Evolutionary conservation across 352 stramenopile species (phyloP).

Genomic region (Blastocystis sp.): DNA sequence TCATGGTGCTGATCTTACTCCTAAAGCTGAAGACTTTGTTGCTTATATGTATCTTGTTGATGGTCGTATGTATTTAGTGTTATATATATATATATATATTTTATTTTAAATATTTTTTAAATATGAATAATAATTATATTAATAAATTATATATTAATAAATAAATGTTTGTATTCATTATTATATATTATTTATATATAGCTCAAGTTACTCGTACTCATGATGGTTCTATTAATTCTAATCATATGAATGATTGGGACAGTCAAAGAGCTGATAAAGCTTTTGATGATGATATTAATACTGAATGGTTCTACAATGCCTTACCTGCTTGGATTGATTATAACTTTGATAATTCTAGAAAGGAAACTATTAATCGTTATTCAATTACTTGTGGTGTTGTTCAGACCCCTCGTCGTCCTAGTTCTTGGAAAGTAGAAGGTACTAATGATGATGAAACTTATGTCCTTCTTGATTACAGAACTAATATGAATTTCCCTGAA

Average conservation of each 20-base stretch:
- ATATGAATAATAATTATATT: no score
- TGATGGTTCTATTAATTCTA: no score
- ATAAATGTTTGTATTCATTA: no score
- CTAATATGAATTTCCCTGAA: slow-evolving; percentile 5
- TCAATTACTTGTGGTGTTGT: slow-evolving; percentile 3
- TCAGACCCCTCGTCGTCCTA: background rate
- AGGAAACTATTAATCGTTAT: slow-evolving; percentile 29
- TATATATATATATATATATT: no score
- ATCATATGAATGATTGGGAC: background rate
- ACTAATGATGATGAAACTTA: slow-evolving; percentile 11
- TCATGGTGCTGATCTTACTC: no score
- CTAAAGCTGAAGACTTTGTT: no score
- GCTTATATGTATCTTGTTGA: no score
- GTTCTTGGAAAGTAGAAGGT: background rate
- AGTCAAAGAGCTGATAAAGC: slow-evolving; percentile 1
- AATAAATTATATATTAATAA: no score
- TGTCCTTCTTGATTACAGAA: background rate
- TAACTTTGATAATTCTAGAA: background rate
- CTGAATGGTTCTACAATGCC: background rate
- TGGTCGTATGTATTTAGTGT: no score
- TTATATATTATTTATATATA: no score
- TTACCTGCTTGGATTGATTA: slow-evolving; percentile 1
- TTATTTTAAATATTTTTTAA: no score
- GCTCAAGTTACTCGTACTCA: no score
- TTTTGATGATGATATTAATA: slow-evolving; percentile 11